Conservation (phyloP, 2,329 filamentous ascomycete genomes). For the Penicillium sp. region DNA sequence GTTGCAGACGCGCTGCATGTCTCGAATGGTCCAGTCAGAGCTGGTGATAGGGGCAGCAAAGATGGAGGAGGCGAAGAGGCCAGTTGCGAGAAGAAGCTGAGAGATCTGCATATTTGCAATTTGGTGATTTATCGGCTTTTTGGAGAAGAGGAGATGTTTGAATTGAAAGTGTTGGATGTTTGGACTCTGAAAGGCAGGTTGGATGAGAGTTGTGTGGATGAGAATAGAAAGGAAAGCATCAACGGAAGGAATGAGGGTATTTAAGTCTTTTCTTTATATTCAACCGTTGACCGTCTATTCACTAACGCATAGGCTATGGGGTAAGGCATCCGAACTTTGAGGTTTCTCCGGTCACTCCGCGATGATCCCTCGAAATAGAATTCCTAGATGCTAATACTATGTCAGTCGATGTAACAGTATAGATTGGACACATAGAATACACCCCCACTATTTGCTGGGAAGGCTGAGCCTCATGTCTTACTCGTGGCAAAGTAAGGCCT, state of each 20-base stretch:
- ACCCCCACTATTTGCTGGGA: not conserved
- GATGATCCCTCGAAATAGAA: not conserved
- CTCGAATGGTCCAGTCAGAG: not conserved
- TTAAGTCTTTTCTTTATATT: not conserved
- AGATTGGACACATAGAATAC: too few relatives aligned
- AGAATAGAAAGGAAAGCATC: not conserved
- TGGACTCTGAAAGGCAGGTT: not conserved
- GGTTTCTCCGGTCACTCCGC: not conserved
- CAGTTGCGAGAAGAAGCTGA: not conserved
- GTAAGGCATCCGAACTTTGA: not conserved
- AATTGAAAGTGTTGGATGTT: not conserved
- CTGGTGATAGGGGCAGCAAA: conserved; percentile 15
- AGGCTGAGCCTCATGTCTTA: not conserved
- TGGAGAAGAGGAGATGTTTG: not conserved
- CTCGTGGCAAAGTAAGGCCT: not conserved
- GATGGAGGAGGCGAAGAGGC: not conserved
- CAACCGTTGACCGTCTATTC: not conserved
- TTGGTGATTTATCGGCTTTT: not conserved
- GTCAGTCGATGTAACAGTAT: not conserved
- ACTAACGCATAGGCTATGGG: not conserved
- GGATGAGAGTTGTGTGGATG: not conserved
- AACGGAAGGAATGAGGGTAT: not conserved
- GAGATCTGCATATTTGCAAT: not conserved
- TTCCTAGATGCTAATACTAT: not conserved
- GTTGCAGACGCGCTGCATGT: conserved; percentile 2